phyloP scores from a whole-genome alignment of 192 early-diverging fungal species.

The Allomyces javanicus region DNA sequence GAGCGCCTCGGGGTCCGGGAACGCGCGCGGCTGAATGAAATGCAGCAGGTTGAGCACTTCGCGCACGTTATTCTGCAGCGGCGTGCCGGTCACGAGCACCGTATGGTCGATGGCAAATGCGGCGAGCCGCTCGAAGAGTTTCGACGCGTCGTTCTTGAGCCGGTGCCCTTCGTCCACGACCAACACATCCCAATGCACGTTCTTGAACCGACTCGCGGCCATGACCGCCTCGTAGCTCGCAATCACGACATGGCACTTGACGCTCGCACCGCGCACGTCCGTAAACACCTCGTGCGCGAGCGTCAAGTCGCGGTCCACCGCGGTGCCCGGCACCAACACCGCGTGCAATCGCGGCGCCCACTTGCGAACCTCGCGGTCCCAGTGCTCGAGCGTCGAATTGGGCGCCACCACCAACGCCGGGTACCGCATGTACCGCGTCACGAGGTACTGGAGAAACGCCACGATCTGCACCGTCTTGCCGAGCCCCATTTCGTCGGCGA shows the following conservation, averaged over 20 bases:
- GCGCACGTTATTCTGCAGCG: slow-evolving; percentile 47
- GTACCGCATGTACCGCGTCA: slow-evolving; percentile 19
- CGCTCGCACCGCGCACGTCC: slow-evolving; percentile 3
- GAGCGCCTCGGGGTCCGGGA: slow-evolving; percentile 30
- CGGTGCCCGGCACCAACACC: slow-evolving; percentile 31
- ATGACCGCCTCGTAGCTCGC: slow-evolving; percentile 38
- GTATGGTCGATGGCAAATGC: slow-evolving; percentile 25
- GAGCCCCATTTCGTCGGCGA: slow-evolving; percentile 64
- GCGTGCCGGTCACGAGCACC: slow-evolving; percentile 46
- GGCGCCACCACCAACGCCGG: slow-evolving; percentile 55
- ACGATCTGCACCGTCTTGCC: slow-evolving; percentile 63
- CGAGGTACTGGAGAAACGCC: slow-evolving; percentile 26
- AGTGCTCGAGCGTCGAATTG: slow-evolving; percentile 39
- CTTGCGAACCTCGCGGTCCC: slow-evolving; percentile 47
- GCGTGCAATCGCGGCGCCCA: slow-evolving; percentile 44
- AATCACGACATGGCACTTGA: slow-evolving; percentile 51
- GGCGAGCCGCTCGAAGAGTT: slow-evolving; percentile 32
- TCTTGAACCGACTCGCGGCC: slow-evolving; percentile 15
- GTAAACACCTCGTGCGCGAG: slow-evolving; percentile 29
- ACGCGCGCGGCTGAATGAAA: slow-evolving; percentile 44
- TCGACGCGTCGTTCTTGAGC: slow-evolving; percentile 45
- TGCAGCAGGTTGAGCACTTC: slow-evolving; percentile 53
- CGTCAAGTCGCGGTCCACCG: slow-evolving; percentile 20
- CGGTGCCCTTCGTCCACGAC: slow-evolving; percentile 62
- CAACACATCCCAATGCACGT: slow-evolving; percentile 36